Evolutionary conservation across 2,329 filamentous ascomycete species (phyloP), one percentile per base, ranked within the genome.

Genomic region (Fusarium agapanthi): DNA sequence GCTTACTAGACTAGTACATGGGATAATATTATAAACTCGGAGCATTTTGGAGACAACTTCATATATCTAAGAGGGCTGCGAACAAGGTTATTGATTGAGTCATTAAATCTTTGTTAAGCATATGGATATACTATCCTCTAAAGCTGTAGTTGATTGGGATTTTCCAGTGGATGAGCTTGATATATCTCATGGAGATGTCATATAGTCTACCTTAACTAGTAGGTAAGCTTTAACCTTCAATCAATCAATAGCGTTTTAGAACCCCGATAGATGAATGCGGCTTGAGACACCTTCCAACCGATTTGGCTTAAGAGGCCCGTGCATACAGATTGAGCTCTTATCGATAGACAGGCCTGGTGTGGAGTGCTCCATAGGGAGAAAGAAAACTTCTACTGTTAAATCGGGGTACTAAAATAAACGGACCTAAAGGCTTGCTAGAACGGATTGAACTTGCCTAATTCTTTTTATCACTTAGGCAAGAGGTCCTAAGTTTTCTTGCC

Each of bases 241-340:
- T 44, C 16, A 41, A 41, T 41, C 40, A 12, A 45, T 26, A 8
- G 20, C 26, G 20, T 28, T 22, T 34, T 50, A 57, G 35, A 43
- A 61, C 71, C 71, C 67, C 71, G 71, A 59, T 73, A 74, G 20
- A 51, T 74, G 71, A 73, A 73, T 73, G 62, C 50, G 58, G 58
- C 67, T 67, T 71, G 65, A 56, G 51, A 67, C 24, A 37, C 51
- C 50, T 58, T 44, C n/a, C 26, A 51, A 41, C 38, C 32, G 60
- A 28, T 67, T 41, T 30, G 24, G 34, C 22, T 22, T 16, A 26
- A 47, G 28, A 37, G 45, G 55, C 20, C 64, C 65, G 64, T 72
- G 67, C 71, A 26, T 22, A 18, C n/a, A 62, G 65, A 57, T 68
- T 58, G 26, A 63, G 62, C 71, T 64, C 64, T 73, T 75, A 75